Conservation (phyloP, 164 flowering plant genomes). For the Berberis thunbergii region DNA sequence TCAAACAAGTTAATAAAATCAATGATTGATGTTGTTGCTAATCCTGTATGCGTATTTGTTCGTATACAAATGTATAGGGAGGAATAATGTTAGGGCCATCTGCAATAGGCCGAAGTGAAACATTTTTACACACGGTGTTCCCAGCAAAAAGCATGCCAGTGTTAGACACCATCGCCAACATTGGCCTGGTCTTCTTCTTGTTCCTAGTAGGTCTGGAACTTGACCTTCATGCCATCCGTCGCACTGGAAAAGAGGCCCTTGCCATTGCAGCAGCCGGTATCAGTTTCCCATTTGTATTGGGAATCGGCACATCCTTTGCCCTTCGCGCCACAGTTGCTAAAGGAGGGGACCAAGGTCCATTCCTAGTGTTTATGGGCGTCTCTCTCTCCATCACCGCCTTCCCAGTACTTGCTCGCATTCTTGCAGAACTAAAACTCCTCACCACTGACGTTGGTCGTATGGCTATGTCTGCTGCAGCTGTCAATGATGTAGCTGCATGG, state of each 20-base stretch:
- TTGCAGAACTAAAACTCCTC: too few relatives aligned
- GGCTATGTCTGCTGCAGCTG: slow-evolving; percentile 71
- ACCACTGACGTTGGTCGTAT: slow-evolving; percentile 8
- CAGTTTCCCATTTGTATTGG: slow-evolving; percentile 41
- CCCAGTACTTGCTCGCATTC: too few relatives aligned
- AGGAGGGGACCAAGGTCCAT: slow-evolving; percentile 29
- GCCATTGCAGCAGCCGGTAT: slow-evolving; percentile 46
- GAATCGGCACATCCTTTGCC: slow-evolving; percentile 43
- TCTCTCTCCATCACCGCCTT: slow-evolving; percentile 32
- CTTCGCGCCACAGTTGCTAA: slow-evolving; percentile 33
- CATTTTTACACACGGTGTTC: slow-evolving; percentile 24
- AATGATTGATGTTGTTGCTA: too few relatives aligned
- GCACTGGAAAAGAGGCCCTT: slow-evolving; percentile 38
- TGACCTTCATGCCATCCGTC: slow-evolving; percentile 23
- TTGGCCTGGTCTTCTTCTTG: slow-evolving; percentile 39
- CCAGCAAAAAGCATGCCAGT: slow-evolving; percentile 35
- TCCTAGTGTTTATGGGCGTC: slow-evolving; percentile 62
- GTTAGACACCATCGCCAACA: slow-evolving; percentile 37
- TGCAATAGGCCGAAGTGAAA: slow-evolving; percentile 27
- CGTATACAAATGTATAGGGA: slow-evolving; percentile 20
- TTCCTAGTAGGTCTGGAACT: slow-evolving; percentile 41
- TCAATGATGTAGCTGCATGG: slow-evolving; percentile 66
- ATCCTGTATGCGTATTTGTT: too few relatives aligned
- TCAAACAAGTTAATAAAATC: too few relatives aligned
- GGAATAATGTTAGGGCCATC: slow-evolving; percentile 49